Evolutionary conservation across 2,329 filamentous ascomycete species (phyloP).

Genomic region (Talaromyces sp.): DNA sequence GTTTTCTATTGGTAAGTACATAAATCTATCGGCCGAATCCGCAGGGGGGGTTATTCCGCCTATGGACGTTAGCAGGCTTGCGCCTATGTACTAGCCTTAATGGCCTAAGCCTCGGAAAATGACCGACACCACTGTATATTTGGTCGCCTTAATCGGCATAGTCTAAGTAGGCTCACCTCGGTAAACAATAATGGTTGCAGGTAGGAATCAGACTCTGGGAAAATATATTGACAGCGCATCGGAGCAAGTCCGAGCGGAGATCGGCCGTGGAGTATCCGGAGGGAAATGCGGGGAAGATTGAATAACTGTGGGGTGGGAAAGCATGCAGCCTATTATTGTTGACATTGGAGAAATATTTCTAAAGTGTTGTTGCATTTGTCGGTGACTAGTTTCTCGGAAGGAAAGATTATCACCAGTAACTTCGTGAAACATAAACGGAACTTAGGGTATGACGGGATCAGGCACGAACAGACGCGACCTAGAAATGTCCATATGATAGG

Average conservation of each 20-base stretch:
- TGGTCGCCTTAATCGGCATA: neutral
- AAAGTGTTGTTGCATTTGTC: too few species aligned
- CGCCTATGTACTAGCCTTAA: neutral
- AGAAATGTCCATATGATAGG: too few species aligned
- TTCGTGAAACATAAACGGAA: neutral
- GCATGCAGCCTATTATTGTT: neutral
- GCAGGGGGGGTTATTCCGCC: neutral
- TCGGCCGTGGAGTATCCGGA: neutral
- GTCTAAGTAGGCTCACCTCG: neutral
- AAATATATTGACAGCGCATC: neutral
- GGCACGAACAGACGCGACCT: too few species aligned
- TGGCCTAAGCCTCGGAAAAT: neutral
- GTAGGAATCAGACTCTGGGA: neutral
- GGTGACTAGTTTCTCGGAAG: too few species aligned
- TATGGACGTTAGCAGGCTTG: neutral
- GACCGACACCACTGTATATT: neutral
- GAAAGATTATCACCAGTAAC: too few species aligned
- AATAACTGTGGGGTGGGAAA: neutral
- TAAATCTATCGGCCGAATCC: neutral
- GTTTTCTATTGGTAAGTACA: neutral
- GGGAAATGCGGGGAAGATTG: neutral
- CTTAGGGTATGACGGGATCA: too few species aligned
- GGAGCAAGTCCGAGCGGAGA: conserved; percentile 7
- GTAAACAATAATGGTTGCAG: neutral
- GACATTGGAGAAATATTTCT: too few species aligned